These are phyloP conservation scores for Candida corydali DNA, from an alignment of 805 yeast species.

Conservation along the genomic window DNA sequence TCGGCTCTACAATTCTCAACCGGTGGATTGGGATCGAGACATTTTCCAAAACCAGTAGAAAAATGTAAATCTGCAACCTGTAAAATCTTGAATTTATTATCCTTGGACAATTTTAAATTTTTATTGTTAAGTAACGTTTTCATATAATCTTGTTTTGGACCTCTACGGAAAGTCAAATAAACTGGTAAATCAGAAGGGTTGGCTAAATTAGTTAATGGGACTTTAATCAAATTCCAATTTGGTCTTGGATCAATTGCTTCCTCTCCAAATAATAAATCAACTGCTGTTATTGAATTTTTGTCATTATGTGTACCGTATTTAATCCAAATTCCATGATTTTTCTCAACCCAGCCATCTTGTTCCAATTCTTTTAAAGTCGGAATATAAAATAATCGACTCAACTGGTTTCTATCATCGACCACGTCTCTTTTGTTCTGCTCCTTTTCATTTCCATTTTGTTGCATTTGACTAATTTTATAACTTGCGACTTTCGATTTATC, in stretches of 20 bases:
- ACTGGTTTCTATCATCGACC: slow-evolving; percentile 5
- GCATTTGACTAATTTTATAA: slow-evolving; percentile 3
- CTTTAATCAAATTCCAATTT: slow-evolving; percentile 50
- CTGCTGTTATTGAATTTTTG: slow-evolving; percentile 44
- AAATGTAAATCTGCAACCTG: slow-evolving; percentile 93
- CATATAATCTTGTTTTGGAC: slow-evolving; percentile 27
- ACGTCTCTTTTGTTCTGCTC: slow-evolving; percentile 5
- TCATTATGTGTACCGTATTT: slow-evolving; percentile 42
- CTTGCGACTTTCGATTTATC: slow-evolving; percentile 1
- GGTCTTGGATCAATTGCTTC: slow-evolving; percentile 77
- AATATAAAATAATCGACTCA: slow-evolving; percentile 14
- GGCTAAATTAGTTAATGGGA: slow-evolving; percentile 19
- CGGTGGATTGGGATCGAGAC: slow-evolving; percentile 70
- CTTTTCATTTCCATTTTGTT: slow-evolving; percentile 5
- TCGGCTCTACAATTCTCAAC: slow-evolving; percentile 71
- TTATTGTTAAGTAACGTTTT: slow-evolving; percentile 15
- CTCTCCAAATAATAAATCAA: slow-evolving; percentile 69
- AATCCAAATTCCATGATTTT: slow-evolving; percentile 56
- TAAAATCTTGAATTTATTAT: slow-evolving; percentile 65
- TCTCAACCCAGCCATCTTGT: slow-evolving; percentile 44
- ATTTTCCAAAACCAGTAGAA: slow-evolving; percentile 76
- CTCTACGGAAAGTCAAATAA: slow-evolving; percentile 31
- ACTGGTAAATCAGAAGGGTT: slow-evolving; percentile 18
- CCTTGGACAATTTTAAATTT: slow-evolving; percentile 33
- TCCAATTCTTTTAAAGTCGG: slow-evolving; percentile 36